A percentile compares a stretch with the other conserved stretches of the same genome.
phyloP scores from a whole-genome alignment of 192 early-diverging fungal genomes.

The Dimargaris xerosporica region DNA sequence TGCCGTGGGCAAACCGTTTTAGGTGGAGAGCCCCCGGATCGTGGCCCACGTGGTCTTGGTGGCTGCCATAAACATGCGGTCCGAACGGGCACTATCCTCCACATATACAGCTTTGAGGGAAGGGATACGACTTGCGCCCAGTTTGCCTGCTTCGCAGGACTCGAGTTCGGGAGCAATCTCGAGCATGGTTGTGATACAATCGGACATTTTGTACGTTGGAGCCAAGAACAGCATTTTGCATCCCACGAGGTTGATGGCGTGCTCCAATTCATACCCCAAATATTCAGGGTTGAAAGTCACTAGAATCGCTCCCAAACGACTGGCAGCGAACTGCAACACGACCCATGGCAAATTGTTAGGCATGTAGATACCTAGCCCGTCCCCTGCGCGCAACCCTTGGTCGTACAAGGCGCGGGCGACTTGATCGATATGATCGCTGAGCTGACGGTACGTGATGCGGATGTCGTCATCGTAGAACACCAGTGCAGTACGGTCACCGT shows the following conservation, averaged over 20 bases:
- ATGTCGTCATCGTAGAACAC: conserved; percentile 28
- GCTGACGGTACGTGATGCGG: conserved; percentile 25
- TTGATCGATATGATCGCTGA: conserved; percentile 24
- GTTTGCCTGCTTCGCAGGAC: conserved; percentile 10
- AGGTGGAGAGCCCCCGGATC: not conserved
- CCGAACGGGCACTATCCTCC: conserved; percentile 9
- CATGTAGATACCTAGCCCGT: conserved; percentile 32
- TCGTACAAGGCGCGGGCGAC: conserved; percentile 24
- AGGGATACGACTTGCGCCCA: not conserved
- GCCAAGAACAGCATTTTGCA: conserved; percentile 25
- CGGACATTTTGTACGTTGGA: conserved; percentile 21
- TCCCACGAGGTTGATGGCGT: conserved; percentile 28
- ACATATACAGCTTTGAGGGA: conserved; percentile 8
- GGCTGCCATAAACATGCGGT: not conserved
- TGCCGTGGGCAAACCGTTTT: not conserved
- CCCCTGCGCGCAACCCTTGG: conserved; percentile 28
- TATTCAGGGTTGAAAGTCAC: conserved; percentile 35
- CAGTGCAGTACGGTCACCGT: conserved; percentile 21
- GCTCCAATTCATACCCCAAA: conserved; percentile 21
- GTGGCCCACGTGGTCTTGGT: not conserved
- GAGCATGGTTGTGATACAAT: conserved; percentile 27
- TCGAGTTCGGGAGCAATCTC: conserved; percentile 22
- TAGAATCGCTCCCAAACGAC: conserved; percentile 30
- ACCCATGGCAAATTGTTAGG: conserved; percentile 33
- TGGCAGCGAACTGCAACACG: conserved; percentile 32